Evolutionary conservation across 1,284 basidiomycete species (phyloP).

Genomic region (Tylopilus sp.): DNA sequence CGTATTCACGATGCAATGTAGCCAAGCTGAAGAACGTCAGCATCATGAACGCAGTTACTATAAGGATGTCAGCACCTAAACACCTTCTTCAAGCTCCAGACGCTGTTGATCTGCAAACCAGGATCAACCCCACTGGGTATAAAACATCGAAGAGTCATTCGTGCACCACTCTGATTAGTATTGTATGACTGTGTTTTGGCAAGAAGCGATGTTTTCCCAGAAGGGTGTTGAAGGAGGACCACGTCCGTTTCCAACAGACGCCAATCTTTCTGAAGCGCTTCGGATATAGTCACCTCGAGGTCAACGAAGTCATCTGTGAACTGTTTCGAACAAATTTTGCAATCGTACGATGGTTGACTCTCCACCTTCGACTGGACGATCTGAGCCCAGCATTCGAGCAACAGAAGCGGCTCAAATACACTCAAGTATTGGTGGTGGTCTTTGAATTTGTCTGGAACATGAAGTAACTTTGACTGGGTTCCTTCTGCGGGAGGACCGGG

Average conservation of each 20-base stretch:
- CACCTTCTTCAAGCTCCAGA: conserved; percentile 79
- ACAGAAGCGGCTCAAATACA: conserved; percentile 83
- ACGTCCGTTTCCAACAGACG: conserved; percentile 78
- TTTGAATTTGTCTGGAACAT: conserved; percentile 66
- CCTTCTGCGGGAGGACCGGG: conserved; percentile 52
- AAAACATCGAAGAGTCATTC: conserved; percentile 50
- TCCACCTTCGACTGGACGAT: conserved; percentile 75
- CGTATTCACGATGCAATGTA: conserved; percentile 91
- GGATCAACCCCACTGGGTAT: conserved; percentile 43
- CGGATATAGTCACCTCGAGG: conserved; percentile 61
- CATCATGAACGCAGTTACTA: not conserved
- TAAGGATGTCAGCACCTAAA: conserved; percentile 58
- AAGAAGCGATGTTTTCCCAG: conserved; percentile 52
- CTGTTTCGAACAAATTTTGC: conserved; percentile 59
- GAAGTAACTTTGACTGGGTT: conserved; percentile 33
- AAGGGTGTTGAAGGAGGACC: conserved; percentile 61
- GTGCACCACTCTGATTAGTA: conserved; percentile 47
- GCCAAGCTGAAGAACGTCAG: conserved; percentile 59
- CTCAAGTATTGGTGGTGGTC: conserved; percentile 68
- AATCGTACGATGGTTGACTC: conserved; percentile 48
- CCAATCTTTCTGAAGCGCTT: conserved; percentile 64
- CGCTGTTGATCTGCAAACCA: conserved; percentile 58
- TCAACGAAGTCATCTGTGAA: conserved; percentile 73
- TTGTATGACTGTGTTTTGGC: conserved; percentile 79
- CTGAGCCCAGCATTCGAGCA: conserved; percentile 93